Percentiles rank a stretch among this genome's conserved stretches.
phyloP scores from a whole-genome alignment of 2,329 filamentous ascomycete species.

The Sporothrix sp. region DNA sequence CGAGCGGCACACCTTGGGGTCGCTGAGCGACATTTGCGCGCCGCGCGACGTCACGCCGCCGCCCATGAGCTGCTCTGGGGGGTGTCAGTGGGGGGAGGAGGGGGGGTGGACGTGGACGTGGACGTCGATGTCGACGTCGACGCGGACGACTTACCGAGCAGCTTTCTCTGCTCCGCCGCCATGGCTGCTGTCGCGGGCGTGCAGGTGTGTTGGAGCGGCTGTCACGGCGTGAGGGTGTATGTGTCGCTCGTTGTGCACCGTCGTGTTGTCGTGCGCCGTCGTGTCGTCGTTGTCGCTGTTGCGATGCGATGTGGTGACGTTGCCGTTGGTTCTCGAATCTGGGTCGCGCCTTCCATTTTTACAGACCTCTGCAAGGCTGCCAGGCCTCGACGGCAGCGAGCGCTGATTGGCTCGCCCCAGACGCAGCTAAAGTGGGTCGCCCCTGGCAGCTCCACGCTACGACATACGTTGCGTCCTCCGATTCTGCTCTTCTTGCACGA shows the following conservation, averaged over 20 bases:
- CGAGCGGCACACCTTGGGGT: conserved; percentile 88
- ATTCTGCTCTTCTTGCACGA: background rate
- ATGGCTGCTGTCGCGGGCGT: conserved; percentile 36
- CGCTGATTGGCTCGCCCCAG: background rate
- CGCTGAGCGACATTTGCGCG: conserved; percentile 76
- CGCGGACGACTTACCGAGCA: conserved; percentile 53
- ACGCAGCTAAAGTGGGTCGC: conserved; percentile 4
- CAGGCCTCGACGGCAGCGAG: background rate
- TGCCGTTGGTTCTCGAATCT: no score
- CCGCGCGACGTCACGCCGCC: conserved; percentile 62
- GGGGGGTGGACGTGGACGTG: background rate
- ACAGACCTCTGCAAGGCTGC: no score
- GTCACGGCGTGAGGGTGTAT: background rate
- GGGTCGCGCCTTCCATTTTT: background rate
- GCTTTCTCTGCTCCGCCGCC: conserved; percentile 96
- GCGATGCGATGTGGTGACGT: no score
- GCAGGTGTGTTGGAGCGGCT: background rate
- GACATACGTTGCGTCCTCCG: background rate
- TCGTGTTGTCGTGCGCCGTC: background rate
- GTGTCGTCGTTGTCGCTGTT: background rate
- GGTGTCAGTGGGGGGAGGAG: background rate
- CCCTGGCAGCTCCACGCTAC: conserved; percentile 6
- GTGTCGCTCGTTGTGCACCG: no score
- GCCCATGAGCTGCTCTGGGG: conserved; percentile 84
- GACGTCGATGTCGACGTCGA: no score